Base-by-base conservation (phyloP, 345 rosid species). In the Rhodomyrtus tomentosa region DNA sequence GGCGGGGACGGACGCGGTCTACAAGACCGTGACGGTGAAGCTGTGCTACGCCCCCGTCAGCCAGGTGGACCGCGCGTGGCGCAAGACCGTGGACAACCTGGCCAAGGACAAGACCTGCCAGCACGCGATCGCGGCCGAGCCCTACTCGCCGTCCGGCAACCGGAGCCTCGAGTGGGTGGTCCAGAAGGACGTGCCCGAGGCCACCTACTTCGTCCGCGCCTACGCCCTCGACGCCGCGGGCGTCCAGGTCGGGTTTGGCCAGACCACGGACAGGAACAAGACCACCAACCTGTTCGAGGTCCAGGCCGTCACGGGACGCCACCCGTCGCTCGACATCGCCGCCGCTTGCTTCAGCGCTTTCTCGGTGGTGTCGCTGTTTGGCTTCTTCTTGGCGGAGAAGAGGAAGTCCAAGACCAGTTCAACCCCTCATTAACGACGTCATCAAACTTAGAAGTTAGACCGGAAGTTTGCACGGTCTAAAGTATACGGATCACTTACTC, bases 11-110 rank as follows among this genome's bases (percentile, higher is more conserved):
- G 93, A 91, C 84, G 84, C 92, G 11, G 73, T 83, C 36, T 95
- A 90, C 87, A 90, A 90, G 91, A 91, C 83, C 18, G 82, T 93
- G 82, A 82, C 83, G 86, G 90, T 92, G 52, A 87, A 90, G 89
- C 91, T 94, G 1, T 95, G 98, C 89, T 95, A 90, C 87, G 93
- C 93, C 14, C 96, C 96, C 0, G 27, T 91, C 49, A 95, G 98
- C 92, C 98, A 93, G 84, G 86, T 59, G 73, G 95, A 95, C 82
- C 91, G 98, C 42, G 90, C 94, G 3, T 93, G 98, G 98, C 89
- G 98, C 58, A 95, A 89, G 81, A 92, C 95, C 0, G 83, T 11
- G 50, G 95, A 95, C 84, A 48, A 86, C 42, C 83, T 94, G 15
- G 20, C 27, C 55, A 94, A 89, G 86, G 98, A 95, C 92, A 94